Percentiles rank a stretch among this genome's conserved stretches.
Conservation (phyloP, 176 grass and related monocot genomes). For the Guadua angustifolia region DNA sequence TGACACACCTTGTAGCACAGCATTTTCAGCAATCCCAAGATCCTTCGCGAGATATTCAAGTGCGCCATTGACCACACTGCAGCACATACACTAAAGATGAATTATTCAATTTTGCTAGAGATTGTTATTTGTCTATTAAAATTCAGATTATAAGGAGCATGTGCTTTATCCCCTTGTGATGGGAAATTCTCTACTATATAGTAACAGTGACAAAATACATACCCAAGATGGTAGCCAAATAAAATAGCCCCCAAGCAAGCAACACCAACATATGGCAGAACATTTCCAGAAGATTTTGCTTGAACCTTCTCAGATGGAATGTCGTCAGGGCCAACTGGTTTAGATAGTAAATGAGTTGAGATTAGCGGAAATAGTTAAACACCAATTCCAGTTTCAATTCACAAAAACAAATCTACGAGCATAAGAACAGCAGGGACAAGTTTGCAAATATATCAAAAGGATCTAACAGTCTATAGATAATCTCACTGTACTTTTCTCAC, state of each 20-base stretch:
- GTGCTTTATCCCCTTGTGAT: background rate
- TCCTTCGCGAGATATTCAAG: slow-evolving; percentile 94
- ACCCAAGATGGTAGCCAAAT: slow-evolving; percentile 99
- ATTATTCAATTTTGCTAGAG: background rate
- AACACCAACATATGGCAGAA: slow-evolving; percentile 92
- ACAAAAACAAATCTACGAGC: background rate
- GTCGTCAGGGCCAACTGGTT: slow-evolving; percentile 74
- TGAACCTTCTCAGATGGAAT: slow-evolving; percentile 63
- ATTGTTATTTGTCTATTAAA: background rate
- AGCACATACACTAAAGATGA: slow-evolving; percentile 30
- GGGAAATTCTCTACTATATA: background rate
- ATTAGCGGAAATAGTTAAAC: background rate
- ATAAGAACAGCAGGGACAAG: background rate
- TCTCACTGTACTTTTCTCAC: background rate
- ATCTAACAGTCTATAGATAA: background rate
- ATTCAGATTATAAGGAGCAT: background rate
- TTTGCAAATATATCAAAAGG: background rate
- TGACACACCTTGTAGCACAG: slow-evolving; percentile 74
- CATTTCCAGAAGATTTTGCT: slow-evolving; percentile 77
- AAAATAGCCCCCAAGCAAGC: slow-evolving; percentile 96
- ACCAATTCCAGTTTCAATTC: background rate
- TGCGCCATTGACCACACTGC: slow-evolving; percentile 91
- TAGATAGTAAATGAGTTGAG: slow-evolving; percentile 17
- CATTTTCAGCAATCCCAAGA: slow-evolving; percentile 79
- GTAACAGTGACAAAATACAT: slow-evolving; percentile 24